Conservation (phyloP, 2,329 filamentous ascomycete species). For the Calonectria henricotiae region DNA sequence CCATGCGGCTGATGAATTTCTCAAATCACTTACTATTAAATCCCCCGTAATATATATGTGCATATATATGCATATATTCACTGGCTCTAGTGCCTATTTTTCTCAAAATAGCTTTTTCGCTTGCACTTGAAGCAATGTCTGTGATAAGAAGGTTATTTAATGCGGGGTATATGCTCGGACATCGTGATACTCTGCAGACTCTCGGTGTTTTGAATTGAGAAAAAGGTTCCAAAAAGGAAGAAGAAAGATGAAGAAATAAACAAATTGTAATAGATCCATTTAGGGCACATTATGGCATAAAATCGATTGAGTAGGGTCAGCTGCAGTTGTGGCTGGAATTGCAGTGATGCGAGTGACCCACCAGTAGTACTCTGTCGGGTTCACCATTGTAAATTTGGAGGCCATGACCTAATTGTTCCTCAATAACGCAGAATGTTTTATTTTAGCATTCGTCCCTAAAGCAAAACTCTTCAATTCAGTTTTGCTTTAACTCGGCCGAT, state of each 20-base stretch:
- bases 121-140: not conserved
- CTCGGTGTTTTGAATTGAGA: conserved; percentile 4
- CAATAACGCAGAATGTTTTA: not conserved
- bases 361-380: not conserved
- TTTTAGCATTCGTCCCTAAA: not conserved
- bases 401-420: not conserved
- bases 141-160: not conserved
- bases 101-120: conserved; percentile 1
- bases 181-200: not conserved
- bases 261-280: not conserved
- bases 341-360: not conserved
- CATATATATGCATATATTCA: not conserved
- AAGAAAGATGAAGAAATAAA: not conserved
- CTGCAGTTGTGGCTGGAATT: conserved; percentile 7
- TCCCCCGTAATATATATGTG: not conserved
- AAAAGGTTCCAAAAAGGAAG: not conserved
- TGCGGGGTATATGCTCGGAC: not conserved
- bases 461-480: not conserved
- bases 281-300: not conserved
- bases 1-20: not conserved
- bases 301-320: not conserved
- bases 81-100: not conserved
- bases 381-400: not conserved
- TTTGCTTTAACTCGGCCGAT: not conserved
- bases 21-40: not conserved